These are phyloP conservation scores for Silene conica DNA, from an alignment of 148 eudicot species.

Conservation along the genomic window DNA sequence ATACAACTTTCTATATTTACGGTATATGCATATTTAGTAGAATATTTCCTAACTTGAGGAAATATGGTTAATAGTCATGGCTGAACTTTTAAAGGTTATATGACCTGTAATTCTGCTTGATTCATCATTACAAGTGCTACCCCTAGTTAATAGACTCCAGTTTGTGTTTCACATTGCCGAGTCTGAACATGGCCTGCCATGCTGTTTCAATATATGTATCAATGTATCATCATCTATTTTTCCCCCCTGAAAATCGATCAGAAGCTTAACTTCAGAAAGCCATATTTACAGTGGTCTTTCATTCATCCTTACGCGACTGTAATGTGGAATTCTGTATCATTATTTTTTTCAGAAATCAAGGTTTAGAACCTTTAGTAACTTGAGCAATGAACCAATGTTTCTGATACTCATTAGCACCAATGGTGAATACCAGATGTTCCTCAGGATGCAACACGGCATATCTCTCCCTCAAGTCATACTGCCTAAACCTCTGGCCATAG, in stretches of 20 bases:
- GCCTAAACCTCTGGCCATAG: constrained; percentile 52
- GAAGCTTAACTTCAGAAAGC: background rate
- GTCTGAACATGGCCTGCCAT: constrained; percentile 60
- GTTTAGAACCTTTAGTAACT: constrained; percentile 29
- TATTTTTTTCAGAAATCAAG: background rate
- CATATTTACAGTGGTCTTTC: background rate
- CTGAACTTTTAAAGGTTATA: too few relatives aligned
- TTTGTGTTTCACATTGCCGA: constrained; percentile 28
- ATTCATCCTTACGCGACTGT: too few relatives aligned
- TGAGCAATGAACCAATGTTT: constrained; percentile 34
- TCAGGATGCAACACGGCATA: constrained; percentile 64
- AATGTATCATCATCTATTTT: background rate
- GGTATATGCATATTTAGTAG: too few relatives aligned
- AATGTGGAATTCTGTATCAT: too few relatives aligned
- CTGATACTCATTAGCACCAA: constrained; percentile 57
- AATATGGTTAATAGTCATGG: too few relatives aligned
- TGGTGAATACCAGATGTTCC: constrained; percentile 50
- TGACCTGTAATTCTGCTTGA: constrained; percentile 38
- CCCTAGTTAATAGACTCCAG: constrained; percentile 44
- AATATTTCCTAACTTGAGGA: too few relatives aligned
- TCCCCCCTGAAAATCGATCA: constrained; percentile 31
- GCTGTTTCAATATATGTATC: constrained; percentile 48
- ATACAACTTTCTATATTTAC: too few relatives aligned
- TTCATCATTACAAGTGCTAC: constrained; percentile 53
- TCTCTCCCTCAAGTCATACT: constrained; percentile 88